Evolutionary conservation across 2,329 filamentous ascomycete genomes (phyloP), one percentile per base, ranked within the genome.

Genomic region (Dothideomycetes sp.): DNA sequence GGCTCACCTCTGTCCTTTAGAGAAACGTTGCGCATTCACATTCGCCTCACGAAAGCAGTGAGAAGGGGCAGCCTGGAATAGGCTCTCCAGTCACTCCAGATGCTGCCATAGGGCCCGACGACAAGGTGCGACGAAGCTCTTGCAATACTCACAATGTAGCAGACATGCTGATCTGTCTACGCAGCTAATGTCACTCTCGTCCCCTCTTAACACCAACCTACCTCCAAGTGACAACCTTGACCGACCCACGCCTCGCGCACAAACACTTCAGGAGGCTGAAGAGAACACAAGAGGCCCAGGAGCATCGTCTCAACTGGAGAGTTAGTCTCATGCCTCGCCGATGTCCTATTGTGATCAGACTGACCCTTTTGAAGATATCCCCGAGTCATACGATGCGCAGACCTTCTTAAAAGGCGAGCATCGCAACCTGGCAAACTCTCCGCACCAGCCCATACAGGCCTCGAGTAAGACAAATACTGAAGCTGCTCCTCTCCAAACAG

Each of bases 191-290:
- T 45, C 44, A 8, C 53, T 48, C 37, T 69, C 83, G 1, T 81
- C 84, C 27, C 77, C 77, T 3, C 74, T 94, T 34, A 79, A 81
- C 19, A 94, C 87, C 17, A 72, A 84, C 49, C 70, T 94, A 17
- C 74, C 77, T 11, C 31, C 22, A 4, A 66, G 71, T 14, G 64
- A 70, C 5, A 31, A 12, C 12, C 9, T 49, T 38, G 86, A 81
- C 55, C 81, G 75, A 52, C 73, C 79, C 33, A 94, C 88, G 1
- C 88, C 88, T 7, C 77, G 79, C 49, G 87, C 87, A 3, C 85
- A 94, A 55, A 89, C 85, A 40, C 66, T 85, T 38, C 75, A 86
- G 50, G 85, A 93, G 44, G 73, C 85, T 47, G 73, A 80, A 41
- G 66, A 68, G 60, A 46, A 70, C 60, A 56, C 72, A 59, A 65